Percentiles rank a stretch among this genome's conserved stretches.
Conservation (phyloP, 139 green algal species). For the Tetradesmus obliquus region DNA sequence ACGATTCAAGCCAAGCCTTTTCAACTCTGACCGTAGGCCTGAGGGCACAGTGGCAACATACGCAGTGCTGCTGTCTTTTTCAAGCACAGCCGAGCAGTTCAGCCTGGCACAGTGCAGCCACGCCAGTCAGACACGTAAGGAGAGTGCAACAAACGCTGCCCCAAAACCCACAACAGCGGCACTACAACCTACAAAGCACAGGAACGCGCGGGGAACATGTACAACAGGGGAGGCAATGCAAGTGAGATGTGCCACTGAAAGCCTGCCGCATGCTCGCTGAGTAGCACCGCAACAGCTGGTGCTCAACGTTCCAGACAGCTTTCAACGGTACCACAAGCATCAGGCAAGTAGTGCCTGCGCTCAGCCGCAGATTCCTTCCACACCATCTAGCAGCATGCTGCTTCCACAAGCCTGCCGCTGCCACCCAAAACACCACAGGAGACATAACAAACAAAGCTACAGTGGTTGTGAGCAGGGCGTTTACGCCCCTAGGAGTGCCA, state of each 20-base stretch:
- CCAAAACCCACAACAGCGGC: not conserved
- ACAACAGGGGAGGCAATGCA: not conserved
- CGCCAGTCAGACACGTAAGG: not conserved
- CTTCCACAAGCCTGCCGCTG: not conserved
- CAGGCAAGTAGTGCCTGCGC: not conserved
- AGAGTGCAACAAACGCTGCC: not conserved
- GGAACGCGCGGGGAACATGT: not conserved
- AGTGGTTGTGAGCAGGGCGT: not conserved
- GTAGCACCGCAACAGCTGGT: not conserved
- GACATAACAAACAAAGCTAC: not conserved
- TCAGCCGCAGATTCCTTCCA: not conserved
- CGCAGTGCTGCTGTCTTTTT: not conserved
- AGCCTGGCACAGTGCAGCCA: not conserved
- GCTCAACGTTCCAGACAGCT: not conserved
- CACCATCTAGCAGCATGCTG: not conserved
- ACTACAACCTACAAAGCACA: not conserved
- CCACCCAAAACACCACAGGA: not conserved
- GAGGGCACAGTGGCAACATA: not conserved
- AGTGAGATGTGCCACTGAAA: not conserved
- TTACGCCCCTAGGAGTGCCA: not conserved
- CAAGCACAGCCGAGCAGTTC: not conserved
- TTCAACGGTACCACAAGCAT: no score
- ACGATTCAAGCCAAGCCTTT: not conserved
- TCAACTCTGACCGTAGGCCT: not conserved
- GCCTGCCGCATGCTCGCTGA: not conserved